Percentiles rank a stretch among this genome's conserved stretches.
phyloP scores from a whole-genome alignment of 2,329 filamentous ascomycete genomes.

The Catunica adiposa region DNA sequence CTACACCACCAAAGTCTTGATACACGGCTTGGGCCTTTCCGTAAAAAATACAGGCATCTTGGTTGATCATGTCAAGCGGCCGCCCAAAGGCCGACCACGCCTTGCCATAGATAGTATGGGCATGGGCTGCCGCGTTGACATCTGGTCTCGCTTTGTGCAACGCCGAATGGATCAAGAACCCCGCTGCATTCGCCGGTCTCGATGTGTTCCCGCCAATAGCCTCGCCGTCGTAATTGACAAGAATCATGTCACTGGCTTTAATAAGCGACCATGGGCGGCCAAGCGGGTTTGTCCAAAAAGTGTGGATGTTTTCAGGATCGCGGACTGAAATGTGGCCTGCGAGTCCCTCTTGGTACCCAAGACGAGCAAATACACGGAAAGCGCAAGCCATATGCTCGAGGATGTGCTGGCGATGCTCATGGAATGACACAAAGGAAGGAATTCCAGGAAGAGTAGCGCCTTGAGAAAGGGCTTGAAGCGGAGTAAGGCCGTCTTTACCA shows the following conservation, averaged over 20 bases:
- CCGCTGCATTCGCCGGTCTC: constrained; percentile 44
- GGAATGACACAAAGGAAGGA: constrained; percentile 14
- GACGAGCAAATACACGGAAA: constrained; percentile 31
- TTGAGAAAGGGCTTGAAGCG: constrained; percentile 11
- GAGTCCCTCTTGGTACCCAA: constrained; percentile 30
- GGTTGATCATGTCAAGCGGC: constrained; percentile 51
- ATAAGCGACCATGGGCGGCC: constrained; percentile 49
- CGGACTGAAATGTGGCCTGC: constrained; percentile 30
- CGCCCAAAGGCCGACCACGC: constrained; percentile 48
- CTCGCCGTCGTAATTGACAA: constrained; percentile 41
- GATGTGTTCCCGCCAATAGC: constrained; percentile 43
- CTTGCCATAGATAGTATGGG: constrained; percentile 45
- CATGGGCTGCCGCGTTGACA: constrained; percentile 49
- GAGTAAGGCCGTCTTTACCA: constrained; percentile 11
- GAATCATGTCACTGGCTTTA: constrained; percentile 49
- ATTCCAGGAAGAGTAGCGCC: constrained; percentile 9
- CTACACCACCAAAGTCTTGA: constrained; percentile 31
- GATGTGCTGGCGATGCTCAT: constrained; percentile 22
- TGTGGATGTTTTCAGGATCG: constrained; percentile 22
- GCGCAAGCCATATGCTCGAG: constrained; percentile 29
- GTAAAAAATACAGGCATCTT: constrained; percentile 48
- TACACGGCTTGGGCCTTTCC: constrained; percentile 43
- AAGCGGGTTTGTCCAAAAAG: constrained; percentile 37
- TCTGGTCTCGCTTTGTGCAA: constrained; percentile 46
- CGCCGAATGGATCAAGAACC: constrained; percentile 51